phyloP scores from a whole-genome alignment of 2,329 filamentous ascomycete species.

The Fusarium robinianum region DNA sequence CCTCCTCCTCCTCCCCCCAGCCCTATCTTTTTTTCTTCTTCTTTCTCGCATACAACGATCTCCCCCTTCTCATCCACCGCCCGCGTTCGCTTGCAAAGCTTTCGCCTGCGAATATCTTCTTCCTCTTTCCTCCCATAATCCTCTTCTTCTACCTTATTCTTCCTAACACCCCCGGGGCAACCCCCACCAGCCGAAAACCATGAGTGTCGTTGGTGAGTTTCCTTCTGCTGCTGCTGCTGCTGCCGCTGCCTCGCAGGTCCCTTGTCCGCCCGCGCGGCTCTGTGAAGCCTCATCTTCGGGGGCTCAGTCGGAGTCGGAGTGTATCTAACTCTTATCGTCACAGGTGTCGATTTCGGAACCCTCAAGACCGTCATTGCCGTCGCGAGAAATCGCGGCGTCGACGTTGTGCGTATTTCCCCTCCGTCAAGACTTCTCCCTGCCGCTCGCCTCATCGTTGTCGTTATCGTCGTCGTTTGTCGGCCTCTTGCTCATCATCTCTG shows the following conservation, averaged over 20 bases:
- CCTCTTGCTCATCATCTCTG: no score
- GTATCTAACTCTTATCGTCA: no score
- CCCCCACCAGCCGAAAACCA: constrained; percentile 46
- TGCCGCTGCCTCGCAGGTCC: background rate
- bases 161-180: constrained; percentile 29
- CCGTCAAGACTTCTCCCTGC: constrained; percentile 13
- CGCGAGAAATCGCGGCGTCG: constrained; percentile 96
- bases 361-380: constrained; percentile 97
- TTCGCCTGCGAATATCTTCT: constrained; percentile 20
- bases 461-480: constrained; percentile 9
- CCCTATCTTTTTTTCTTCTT: constrained; percentile 27
- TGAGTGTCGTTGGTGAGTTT: constrained; percentile 60
- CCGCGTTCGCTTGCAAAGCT: constrained; percentile 8
- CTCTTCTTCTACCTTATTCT: constrained; percentile 20
- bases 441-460: constrained; percentile 15
- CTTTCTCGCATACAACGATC: constrained; percentile 13
- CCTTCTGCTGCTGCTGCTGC: background rate
- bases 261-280: background rate
- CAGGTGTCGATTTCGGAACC: constrained; percentile 91
- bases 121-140: constrained; percentile 8
- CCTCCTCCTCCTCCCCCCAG: constrained; percentile 14
- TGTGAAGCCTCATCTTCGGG: constrained; percentile 7
- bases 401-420: constrained; percentile 76
- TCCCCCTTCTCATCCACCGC: constrained; percentile 17
- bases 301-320: no score